A percentile compares a stretch with the other conserved stretches of the same genome.
These are phyloP conservation scores for Butyriboletus appendiculatus DNA, from an alignment of 1,284 basidiomycete species.

Conservation along the genomic window DNA sequence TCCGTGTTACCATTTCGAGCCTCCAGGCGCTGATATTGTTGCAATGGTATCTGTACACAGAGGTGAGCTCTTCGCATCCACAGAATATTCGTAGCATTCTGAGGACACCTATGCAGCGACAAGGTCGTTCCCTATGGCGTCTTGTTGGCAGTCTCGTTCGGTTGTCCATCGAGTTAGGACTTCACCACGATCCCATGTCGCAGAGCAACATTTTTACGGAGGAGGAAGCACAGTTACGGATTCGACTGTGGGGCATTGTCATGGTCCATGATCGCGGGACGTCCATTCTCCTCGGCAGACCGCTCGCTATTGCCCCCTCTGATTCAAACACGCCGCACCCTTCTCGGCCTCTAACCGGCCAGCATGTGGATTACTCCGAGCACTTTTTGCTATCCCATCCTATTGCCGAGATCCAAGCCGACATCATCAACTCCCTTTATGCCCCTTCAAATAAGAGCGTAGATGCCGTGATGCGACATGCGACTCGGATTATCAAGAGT, in stretches of 20 bases:
- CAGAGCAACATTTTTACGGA: constrained; percentile 67
- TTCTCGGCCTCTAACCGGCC: constrained; percentile 45
- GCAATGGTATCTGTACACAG: constrained; percentile 85
- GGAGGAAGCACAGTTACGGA: constrained; percentile 72
- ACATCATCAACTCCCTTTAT: constrained; percentile 82
- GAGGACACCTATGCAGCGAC: constrained; percentile 51
- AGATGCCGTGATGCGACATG: constrained; percentile 71
- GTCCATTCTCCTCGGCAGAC: constrained; percentile 80
- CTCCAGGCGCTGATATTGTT: constrained; percentile 78
- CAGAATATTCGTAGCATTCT: neutral
- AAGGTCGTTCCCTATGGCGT: constrained; percentile 82
- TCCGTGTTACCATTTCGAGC: constrained; percentile 76
- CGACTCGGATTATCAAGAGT: constrained; percentile 72
- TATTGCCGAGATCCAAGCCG: constrained; percentile 78
- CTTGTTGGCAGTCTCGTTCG: constrained; percentile 80
- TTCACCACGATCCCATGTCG: constrained; percentile 77
- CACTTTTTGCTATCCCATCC: constrained; percentile 72
- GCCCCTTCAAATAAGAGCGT: constrained; percentile 64
- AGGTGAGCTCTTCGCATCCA: constrained; percentile 47
- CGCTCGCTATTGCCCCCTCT: constrained; percentile 72
- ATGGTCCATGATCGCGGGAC: constrained; percentile 83
- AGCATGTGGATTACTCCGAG: constrained; percentile 52
- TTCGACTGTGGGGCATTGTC: constrained; percentile 79
- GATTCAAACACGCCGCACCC: constrained; percentile 79
- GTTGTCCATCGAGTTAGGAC: constrained; percentile 74